Conservation (phyloP, 768 basidiomycete species). For the Trametes villosa region DNA sequence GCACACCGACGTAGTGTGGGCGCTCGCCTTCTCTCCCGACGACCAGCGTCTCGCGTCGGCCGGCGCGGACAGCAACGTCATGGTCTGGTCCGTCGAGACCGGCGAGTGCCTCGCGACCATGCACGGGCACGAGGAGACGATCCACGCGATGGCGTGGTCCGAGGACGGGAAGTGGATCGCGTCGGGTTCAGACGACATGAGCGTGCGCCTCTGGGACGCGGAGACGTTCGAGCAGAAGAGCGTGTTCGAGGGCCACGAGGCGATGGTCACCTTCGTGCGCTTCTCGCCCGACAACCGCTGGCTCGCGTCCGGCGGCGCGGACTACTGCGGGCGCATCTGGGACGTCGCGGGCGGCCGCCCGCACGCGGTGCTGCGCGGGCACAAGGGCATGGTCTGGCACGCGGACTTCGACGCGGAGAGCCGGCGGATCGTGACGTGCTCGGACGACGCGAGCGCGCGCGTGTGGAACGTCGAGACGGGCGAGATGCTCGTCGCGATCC, state of each 20-base stretch:
- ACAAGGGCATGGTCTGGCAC: constrained; percentile 31
- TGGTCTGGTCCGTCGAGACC: constrained; percentile 9
- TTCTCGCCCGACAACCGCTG: constrained; percentile 19
- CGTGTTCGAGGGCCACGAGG: constrained; percentile 11
- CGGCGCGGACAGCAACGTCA: constrained; percentile 5
- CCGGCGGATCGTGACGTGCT: constrained; percentile 16
- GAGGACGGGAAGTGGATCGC: constrained; percentile 37
- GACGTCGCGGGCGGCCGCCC: constrained; percentile 42
- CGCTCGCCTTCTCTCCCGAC: constrained; percentile 28
- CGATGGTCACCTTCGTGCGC: constrained; percentile 10
- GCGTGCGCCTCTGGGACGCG: constrained; percentile 31
- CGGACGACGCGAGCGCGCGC: constrained; percentile 17
- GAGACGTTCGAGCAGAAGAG: constrained; percentile 1
- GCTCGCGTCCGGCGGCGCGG: constrained; percentile 12
- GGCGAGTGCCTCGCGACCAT: constrained; percentile 5
- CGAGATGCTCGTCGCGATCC: constrained; percentile 4
- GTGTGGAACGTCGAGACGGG: no score
- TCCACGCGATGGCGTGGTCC: constrained; percentile 15
- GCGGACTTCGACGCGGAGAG: constrained; percentile 32
- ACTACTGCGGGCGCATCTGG: constrained; percentile 36
- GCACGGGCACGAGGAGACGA: constrained; percentile 8
- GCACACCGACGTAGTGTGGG: constrained; percentile 20
- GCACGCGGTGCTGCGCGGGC: constrained; percentile 10
- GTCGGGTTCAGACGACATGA: constrained; percentile 50
- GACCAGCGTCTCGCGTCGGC: constrained; percentile 16